Evolutionary conservation across 768 basidiomycete genomes (phyloP), one percentile per base, ranked within the genome.

Genomic region (Leccinum disarticulatum): DNA sequence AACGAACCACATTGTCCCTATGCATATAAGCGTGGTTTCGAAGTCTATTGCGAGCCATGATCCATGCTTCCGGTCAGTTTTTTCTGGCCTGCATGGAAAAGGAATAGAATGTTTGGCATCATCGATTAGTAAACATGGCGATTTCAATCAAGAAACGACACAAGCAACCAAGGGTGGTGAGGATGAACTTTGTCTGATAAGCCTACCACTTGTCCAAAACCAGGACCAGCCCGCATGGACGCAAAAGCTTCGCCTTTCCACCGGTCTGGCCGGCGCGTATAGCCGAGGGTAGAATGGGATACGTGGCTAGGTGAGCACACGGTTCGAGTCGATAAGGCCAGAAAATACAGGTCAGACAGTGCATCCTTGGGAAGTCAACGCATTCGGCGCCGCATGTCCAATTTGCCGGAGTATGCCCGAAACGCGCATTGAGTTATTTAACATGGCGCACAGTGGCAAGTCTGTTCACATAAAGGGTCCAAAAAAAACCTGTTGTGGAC

Each of bases 161-260:
- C 9, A 50, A 28, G 49, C 19, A 31, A 15, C 57, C 47, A 65
- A 62, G 49, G 38, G 41, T 17, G 38, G 25, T 10, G 36, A 48
- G 25, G 22, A 22, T 22, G 54, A 56, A n/a, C 19, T 9, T 28
- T 48, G 22, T 43, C 54, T 31, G 52, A 54, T 58, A 52, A 33
- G 56, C 19, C 22, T 22, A 22, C 27, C 27, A 28, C 6, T 27
- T 35, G 55, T 46, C 3, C 54, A 25, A 3, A 54, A 43, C 57
- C 36, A 22, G 19, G 30, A 38, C 1, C 27, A 47, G 22, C 43
- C 49, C 59, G 50, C 59, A 64, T 64, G 62, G 54, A 51, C 22
- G n/a, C 38, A 33, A 31, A 53, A 41, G 30, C 33, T 28, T 15
- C 5, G 43, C 19, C 48, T 30, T 50, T 35, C 22, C 53, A 30